Percentiles rank a stretch among this genome's conserved stretches.
phyloP scores from a whole-genome alignment of 805 yeast species.

The Metschnikowia reukaufii region DNA sequence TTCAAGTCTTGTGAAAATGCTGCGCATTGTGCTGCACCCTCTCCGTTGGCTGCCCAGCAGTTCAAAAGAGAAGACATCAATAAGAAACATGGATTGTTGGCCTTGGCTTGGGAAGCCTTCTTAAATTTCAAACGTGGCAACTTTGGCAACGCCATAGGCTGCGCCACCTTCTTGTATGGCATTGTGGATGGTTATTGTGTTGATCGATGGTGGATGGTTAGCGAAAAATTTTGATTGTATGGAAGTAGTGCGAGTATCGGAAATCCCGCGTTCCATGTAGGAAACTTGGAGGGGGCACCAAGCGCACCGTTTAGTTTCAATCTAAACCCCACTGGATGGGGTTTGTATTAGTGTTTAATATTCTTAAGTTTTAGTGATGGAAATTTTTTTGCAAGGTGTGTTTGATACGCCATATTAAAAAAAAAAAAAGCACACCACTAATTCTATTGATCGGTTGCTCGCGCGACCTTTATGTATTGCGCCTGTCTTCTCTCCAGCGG shows the following conservation, averaged over 20 bases:
- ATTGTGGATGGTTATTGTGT: slow-evolving; percentile 20
- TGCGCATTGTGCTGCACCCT: slow-evolving; percentile 68
- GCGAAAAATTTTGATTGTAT: slow-evolving; percentile 10
- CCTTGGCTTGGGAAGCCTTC: slow-evolving; percentile 56
- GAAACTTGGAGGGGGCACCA: neutral
- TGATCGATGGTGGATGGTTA: neutral
- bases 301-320: neutral
- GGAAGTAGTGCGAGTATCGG: slow-evolving; percentile 9
- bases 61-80: slow-evolving; percentile 81
- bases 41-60: slow-evolving; percentile 97
- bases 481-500: slow-evolving; percentile 12
- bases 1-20: slow-evolving; percentile 68
- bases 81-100: slow-evolving; percentile 72
- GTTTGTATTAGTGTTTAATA: too few relatives aligned
- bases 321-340: too few relatives aligned
- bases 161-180: slow-evolving; percentile 46
- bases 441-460: slow-evolving; percentile 1
- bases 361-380: too few relatives aligned
- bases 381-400: neutral
- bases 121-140: slow-evolving; percentile 72
- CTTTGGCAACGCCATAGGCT: slow-evolving; percentile 56
- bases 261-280: slow-evolving; percentile 4
- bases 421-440: neutral
- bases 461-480: slow-evolving; percentile 6
- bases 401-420: neutral